A percentile compares a stretch with the other conserved stretches of the same genome.
These are phyloP conservation scores for Somion occarium DNA, from an alignment of 1,284 basidiomycete species.

Conservation along the genomic window DNA sequence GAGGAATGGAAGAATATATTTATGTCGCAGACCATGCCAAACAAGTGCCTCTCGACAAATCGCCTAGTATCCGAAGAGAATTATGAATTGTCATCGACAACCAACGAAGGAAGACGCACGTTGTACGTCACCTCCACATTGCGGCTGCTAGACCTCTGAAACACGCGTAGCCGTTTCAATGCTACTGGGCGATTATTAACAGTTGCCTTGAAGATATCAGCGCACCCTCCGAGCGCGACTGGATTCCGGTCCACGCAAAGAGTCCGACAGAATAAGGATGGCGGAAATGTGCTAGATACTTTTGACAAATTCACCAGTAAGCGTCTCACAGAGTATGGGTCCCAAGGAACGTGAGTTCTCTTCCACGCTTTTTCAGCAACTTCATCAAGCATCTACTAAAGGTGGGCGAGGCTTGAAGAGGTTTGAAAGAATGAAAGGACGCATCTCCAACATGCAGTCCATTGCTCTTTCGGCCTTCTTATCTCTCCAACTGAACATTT, in stretches of 20 bases:
- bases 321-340: not conserved
- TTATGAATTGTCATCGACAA: not conserved
- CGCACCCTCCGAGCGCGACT: conserved; percentile 1
- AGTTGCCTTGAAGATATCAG: conserved; percentile 3
- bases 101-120: not conserved
- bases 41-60: conserved; percentile 8
- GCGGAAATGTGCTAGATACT: not conserved
- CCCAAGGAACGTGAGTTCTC: not conserved
- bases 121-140: not conserved
- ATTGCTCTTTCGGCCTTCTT: not conserved
- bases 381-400: not conserved
- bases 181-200: not conserved
- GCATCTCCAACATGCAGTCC: not conserved
- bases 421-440: no score
- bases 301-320: not conserved
- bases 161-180: conserved; percentile 6
- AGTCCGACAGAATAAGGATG: not conserved
- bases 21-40: conserved; percentile 6
- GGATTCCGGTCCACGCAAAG: conserved; percentile 1
- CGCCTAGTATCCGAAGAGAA: not conserved
- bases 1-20: conserved; percentile 6
- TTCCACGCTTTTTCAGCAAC: not conserved
- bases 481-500: no score
- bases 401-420: not conserved
- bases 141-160: not conserved